Base-by-base conservation (phyloP, 1,284 basidiomycete genomes). In the Phlebopus sp. region DNA sequence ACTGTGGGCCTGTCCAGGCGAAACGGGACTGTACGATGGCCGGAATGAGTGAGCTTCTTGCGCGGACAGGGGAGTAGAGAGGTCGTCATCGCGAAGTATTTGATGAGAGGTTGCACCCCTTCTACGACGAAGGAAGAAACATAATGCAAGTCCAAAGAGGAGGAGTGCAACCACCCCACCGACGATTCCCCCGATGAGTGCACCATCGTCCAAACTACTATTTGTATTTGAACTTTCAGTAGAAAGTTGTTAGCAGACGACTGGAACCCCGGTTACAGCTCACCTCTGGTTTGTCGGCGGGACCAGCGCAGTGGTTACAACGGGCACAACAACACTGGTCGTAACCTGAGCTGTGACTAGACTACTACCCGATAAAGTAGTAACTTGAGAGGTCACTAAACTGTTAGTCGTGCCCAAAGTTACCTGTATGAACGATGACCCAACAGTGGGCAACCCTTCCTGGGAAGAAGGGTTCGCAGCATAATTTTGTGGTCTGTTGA, bases 151-250 rank as follows among this genome's bases (percentile, higher is more conserved):
- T n/a, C 19, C 1, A 4, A 49, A 14, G 25, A 49, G 27, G 11
- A 49, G 10, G 18, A 49, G 29, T 10, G 37, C 36, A 9, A 41
- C 13, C 8, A 49, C 23, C 9, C 37, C 48, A 14, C 48, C 45
- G 2, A 49, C 46, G 30, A 48, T 10, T 3, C 48, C 48, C 18
- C 37, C 48, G 39, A 49, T 47, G 25, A 49, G 25, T 9, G 31
- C 18, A 15, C 18, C 37, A 39, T 48, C n/a, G 18, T 41, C 40
- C 25, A 44, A 27, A 14, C 14, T 13, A 5, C 21, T 27, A 5
- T 23, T 8, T 4, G 13, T 39, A 6, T 2, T 15, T n/a, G 13
- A 25, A 39, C n/a, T 15, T 27, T 25, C 9, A 39, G 23, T 4
- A 23, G 13, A 15, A 8, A 9, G 11, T 10, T 25, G 9, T 21